These are phyloP conservation scores for Microthlaspi erraticum DNA, from an alignment of 345 rosid species.

Conservation along the genomic window DNA sequence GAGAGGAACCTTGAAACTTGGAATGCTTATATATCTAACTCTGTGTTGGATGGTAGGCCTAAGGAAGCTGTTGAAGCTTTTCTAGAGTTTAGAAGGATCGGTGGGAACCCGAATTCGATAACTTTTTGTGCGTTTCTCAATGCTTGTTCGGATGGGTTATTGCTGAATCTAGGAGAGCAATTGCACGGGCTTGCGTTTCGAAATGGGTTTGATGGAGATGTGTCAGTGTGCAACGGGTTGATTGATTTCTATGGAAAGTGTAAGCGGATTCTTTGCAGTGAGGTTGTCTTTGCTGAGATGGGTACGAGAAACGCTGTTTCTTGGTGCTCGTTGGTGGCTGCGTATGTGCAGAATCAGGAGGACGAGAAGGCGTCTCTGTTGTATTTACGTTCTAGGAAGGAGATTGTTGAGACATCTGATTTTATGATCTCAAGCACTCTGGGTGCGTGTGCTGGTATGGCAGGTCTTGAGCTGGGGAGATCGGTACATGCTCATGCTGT, in stretches of 20 bases:
- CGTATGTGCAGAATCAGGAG: slow-evolving; percentile 71
- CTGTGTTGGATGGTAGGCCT: slow-evolving; percentile 62
- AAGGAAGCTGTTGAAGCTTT: slow-evolving; percentile 57
- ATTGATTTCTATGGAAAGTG: slow-evolving; percentile 88
- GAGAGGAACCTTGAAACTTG: slow-evolving; percentile 61
- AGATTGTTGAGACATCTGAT: slow-evolving; percentile 62
- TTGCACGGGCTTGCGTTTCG: slow-evolving; percentile 66
- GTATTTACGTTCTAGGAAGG: slow-evolving; percentile 56
- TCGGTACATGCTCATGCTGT: slow-evolving; percentile 71
- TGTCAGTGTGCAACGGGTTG: slow-evolving; percentile 74
- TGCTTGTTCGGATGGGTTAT: slow-evolving; percentile 65
- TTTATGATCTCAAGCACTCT: slow-evolving; percentile 71
- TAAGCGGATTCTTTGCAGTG: slow-evolving; percentile 53
- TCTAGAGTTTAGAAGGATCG: slow-evolving; percentile 57
- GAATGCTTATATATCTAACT: slow-evolving; percentile 79
- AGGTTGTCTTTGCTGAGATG: slow-evolving; percentile 62
- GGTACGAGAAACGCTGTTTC: slow-evolving; percentile 73
- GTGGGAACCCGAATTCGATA: slow-evolving; percentile 67
- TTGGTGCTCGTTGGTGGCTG: slow-evolving; percentile 78
- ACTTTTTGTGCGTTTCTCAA: slow-evolving; percentile 72
- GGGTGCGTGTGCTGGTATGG: slow-evolving; percentile 76
- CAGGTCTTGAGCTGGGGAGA: slow-evolving; percentile 71
- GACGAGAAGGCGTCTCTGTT: slow-evolving; percentile 69
- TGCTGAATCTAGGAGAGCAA: slow-evolving; percentile 61
- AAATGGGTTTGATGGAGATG: slow-evolving; percentile 57